Percentiles rank a stretch among this genome's conserved stretches.
Conservation (phyloP, 1,284 basidiomycete genomes). For the Apiotrichum sp. region DNA sequence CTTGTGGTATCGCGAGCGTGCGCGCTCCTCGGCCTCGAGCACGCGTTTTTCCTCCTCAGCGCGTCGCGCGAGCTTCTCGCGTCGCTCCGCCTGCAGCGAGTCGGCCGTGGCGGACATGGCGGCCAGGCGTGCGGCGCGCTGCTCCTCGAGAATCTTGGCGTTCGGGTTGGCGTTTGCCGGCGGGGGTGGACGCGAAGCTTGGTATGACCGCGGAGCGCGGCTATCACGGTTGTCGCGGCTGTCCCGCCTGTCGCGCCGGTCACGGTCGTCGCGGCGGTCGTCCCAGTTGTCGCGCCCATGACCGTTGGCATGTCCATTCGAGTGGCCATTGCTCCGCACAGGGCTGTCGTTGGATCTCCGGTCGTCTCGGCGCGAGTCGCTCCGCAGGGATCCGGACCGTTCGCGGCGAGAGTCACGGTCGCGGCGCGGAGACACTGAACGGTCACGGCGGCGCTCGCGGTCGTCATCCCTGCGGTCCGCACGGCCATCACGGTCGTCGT, state of each 20-base stretch:
- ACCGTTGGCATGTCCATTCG: not conserved
- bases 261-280: conserved; percentile 12
- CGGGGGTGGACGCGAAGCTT: conserved; percentile 9
- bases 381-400: not conserved
- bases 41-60: conserved; percentile 31
- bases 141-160: conserved; percentile 46
- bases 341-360: conserved; percentile 16
- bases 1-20: conserved; percentile 36
- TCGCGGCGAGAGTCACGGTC: not conserved
- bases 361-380: not conserved
- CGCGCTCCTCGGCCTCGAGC: conserved; percentile 29
- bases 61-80: conserved; percentile 29
- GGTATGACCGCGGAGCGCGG: conserved; percentile 8
- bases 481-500: conserved; percentile 18
- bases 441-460: not conserved
- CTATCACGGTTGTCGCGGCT: conserved; percentile 16
- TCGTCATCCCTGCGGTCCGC: conserved; percentile 11
- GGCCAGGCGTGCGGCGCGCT: conserved; percentile 73
- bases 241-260: conserved; percentile 29
- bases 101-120: conserved; percentile 74
- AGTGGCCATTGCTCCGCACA: not conserved
- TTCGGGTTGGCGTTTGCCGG: conserved; percentile 6
- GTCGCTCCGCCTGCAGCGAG: conserved; percentile 47
- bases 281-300: not conserved
- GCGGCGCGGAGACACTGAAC: not conserved